Percentiles rank a stretch among this genome's conserved stretches.
phyloP scores from a whole-genome alignment of 768 basidiomycete genomes.

The Xerocomus potaroensis region DNA sequence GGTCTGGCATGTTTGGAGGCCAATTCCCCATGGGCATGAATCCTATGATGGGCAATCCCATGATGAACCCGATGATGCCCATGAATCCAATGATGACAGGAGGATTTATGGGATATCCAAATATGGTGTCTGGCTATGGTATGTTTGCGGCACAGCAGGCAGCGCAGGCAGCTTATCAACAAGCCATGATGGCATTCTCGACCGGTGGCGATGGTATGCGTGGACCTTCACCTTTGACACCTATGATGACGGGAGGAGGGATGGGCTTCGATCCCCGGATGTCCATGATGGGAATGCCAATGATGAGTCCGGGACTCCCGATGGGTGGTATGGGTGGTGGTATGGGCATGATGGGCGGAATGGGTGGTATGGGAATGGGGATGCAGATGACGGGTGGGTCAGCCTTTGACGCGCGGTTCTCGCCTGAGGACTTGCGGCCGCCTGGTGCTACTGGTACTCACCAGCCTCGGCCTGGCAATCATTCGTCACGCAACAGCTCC shows the following conservation, averaged over 20 bases:
- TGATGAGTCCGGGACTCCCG: conserved; percentile 48
- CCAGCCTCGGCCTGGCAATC: conserved; percentile 27
- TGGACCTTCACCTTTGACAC: conserved; percentile 39
- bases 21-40: conserved; percentile 45
- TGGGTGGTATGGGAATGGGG: conserved; percentile 35
- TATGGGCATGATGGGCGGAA: conserved; percentile 44
- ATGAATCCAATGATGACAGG: conserved; percentile 57
- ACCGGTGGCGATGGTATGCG: conserved; percentile 58
- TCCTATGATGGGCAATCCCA: conserved; percentile 73
- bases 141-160: conserved; percentile 86
- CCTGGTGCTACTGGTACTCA: conserved; percentile 26
- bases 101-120: conserved; percentile 40
- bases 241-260: conserved; percentile 54
- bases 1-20: conserved; percentile 68
- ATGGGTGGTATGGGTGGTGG: conserved; percentile 42
- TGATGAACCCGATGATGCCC: conserved; percentile 45
- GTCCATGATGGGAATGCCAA: conserved; percentile 78
- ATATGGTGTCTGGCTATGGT: conserved; percentile 59
- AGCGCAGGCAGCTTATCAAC: conserved; percentile 79
- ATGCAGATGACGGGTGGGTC: conserved; percentile 66
- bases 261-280: conserved; percentile 69
- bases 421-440: conserved; percentile 32
- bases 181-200: conserved; percentile 82
- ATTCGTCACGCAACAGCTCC: conserved; percentile 47
- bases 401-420: conserved; percentile 59